phyloP scores from a whole-genome alignment of 257 asterid genomes.

The Capsicum chinense region DNA sequence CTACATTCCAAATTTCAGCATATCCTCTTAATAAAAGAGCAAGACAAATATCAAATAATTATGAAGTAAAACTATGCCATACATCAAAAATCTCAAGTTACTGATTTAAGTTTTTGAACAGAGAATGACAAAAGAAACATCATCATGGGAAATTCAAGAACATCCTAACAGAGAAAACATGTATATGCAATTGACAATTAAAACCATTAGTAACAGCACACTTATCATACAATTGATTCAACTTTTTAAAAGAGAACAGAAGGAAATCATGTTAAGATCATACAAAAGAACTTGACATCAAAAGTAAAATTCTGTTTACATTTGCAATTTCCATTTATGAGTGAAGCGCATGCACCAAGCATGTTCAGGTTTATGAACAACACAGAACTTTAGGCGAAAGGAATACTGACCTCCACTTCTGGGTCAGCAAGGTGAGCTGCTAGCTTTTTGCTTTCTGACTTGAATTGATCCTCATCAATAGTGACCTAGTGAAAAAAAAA shows the following conservation, averaged over 20 bases:
- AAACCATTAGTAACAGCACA: constrained; percentile 19
- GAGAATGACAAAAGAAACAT: constrained; percentile 19
- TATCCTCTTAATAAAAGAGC: not conserved
- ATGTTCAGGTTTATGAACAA: constrained; percentile 23
- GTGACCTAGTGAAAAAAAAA: constrained; percentile 54
- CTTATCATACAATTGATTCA: not conserved
- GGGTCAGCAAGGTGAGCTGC: constrained; percentile 98
- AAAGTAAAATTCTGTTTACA: not conserved
- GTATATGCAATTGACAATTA: not conserved
- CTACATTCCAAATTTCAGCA: constrained; percentile 1
- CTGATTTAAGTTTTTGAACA: not conserved
- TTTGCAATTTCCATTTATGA: constrained; percentile 16
- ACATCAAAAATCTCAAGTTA: constrained; percentile 17
- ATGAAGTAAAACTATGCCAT: constrained; percentile 7
- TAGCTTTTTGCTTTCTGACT: constrained; percentile 81
- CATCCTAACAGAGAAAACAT: not conserved
- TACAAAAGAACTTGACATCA: constrained; percentile 11
- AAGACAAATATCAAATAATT: not conserved
- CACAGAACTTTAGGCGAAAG: constrained; percentile 13
- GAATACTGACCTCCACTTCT: constrained; percentile 81
- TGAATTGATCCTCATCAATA: constrained; percentile 90
- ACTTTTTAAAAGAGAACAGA: not conserved
- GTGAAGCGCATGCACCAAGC: constrained; percentile 30
- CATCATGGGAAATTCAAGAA: not conserved
- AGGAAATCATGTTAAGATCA: not conserved